Evolutionary conservation across 2,329 filamentous ascomycete genomes (phyloP).

Genomic region (Penicillium sp.): DNA sequence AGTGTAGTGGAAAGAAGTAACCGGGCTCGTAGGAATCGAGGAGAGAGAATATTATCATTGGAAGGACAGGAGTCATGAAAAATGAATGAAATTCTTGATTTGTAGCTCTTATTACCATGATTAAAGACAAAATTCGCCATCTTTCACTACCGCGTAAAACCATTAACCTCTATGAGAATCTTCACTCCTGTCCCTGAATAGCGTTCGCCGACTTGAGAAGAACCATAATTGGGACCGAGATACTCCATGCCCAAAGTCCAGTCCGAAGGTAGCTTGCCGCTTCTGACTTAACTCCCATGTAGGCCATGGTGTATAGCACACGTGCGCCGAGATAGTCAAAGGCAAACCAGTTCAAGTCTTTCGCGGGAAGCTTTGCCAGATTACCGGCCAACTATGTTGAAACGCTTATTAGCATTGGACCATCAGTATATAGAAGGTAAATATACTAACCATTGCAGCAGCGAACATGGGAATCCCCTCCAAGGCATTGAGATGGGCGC

Average conservation of each 20-base stretch:
- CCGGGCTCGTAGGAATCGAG: slow-evolving; percentile 56
- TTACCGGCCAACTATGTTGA: slow-evolving; percentile 40
- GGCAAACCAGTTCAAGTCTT: slow-evolving; percentile 41
- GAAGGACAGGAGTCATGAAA: background rate
- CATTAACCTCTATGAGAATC: background rate
- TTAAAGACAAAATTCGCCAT: background rate
- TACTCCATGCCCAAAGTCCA: slow-evolving; percentile 42
- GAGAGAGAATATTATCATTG: slow-evolving; percentile 37
- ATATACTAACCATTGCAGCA: slow-evolving; percentile 36
- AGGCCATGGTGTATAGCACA: slow-evolving; percentile 42
- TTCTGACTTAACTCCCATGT: slow-evolving; percentile 42
- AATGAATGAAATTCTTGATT: background rate
- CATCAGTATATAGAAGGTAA: background rate
- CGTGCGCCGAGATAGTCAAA: slow-evolving; percentile 42
- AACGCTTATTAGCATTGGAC: background rate
- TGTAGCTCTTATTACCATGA: background rate
- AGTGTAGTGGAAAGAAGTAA: slow-evolving; percentile 62
- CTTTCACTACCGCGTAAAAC: background rate
- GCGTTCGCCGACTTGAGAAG: slow-evolving; percentile 39
- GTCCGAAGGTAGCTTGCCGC: slow-evolving; percentile 41
- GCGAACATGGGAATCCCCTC: slow-evolving; percentile 45
- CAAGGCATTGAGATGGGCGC: slow-evolving; percentile 45
- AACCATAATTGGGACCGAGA: slow-evolving; percentile 41
- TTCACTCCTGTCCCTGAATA: slow-evolving; percentile 19
- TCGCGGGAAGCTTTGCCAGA: slow-evolving; percentile 38